Evolutionary conservation across 192 early-diverging fungal species (phyloP), one percentile per base, ranked within the genome.

Genomic region (Entophlyctis helioformis): DNA sequence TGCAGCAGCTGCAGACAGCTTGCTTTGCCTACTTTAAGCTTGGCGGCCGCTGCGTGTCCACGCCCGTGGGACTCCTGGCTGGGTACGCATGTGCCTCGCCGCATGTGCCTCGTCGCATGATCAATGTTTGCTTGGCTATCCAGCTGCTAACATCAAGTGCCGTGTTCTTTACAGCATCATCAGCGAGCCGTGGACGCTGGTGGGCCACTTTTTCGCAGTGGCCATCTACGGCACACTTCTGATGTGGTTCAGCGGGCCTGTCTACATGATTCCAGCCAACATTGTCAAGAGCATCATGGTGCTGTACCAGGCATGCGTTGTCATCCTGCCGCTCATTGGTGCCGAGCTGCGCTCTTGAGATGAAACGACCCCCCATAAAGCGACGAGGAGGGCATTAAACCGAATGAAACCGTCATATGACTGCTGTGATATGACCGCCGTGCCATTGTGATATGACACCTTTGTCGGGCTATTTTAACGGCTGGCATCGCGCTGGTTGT

Each of bases 161-260:
- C 44, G 11, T 45, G 10, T 50, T 20, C 19, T 24, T 9, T 1
- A 36, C 37, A 67, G 69, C 6, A 62, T 95, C 22, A 58, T 78
- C 10, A 78, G 80, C 20, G 72, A 69, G 32, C 90, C 92, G 7
- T 31, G 72, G 35, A 66, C 91, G 9, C 73, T 96, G 4, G 44
- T 93, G 0, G 77, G 74, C 51, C 92, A 96, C 63, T 98, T 98
- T 56, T 96, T 95, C 66, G 73, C 80, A 15, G 92, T 96, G 19
- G 95, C 92, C 12, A 42, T 72, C 28, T 64, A 67, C 46, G 64
- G 59, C 46, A 48, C 57, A 16, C 57, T 33, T 15, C 46, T 59
- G 15, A 56, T 62, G 18, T 32, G 46, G 9, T 31, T 15, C 20
- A 22, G 13, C 5, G 37, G 39, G 7, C 29, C 3, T 0, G 15